Conservation (phyloP, 176 grass and related monocot genomes). For the Aechmea fasciata region DNA sequence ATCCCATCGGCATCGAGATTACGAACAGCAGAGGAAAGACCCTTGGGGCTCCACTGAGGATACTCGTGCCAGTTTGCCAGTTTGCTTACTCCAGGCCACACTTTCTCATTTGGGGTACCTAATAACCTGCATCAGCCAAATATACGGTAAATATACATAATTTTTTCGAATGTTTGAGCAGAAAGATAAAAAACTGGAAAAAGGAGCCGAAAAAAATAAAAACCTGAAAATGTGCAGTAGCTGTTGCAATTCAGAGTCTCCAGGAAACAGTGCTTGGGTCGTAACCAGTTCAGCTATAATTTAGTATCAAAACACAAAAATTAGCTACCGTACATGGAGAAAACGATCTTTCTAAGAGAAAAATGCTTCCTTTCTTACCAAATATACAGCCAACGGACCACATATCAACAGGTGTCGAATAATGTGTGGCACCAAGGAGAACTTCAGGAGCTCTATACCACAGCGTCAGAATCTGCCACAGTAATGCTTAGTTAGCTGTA, state of each 20-base stretch:
- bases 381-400: constrained; percentile 98
- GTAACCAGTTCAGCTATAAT: constrained; percentile 72
- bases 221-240: constrained; percentile 96
- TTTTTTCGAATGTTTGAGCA: neutral
- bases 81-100: constrained; percentile 86
- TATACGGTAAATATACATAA: constrained; percentile 1
- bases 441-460: constrained; percentile 98
- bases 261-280: constrained; percentile 56
- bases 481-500: neutral
- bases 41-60: constrained; percentile 75
- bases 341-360: too few species aligned
- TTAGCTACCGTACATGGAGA: too few species aligned
- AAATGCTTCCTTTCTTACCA: constrained; percentile 28
- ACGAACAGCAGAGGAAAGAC: constrained; percentile 37
- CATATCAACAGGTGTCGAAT: constrained; percentile 86
- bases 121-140: constrained; percentile 41
- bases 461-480: constrained; percentile 77
- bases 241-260: constrained; percentile 92
- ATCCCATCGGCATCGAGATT: constrained; percentile 48
- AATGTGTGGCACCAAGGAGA: constrained; percentile 78
- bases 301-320: constrained; percentile 5
- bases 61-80: constrained; percentile 79
- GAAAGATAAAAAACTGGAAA: neutral
- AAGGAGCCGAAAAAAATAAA: neutral
- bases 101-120: constrained; percentile 75